These are phyloP conservation scores for Mollisia scopiformis DNA, from an alignment of 2,329 filamentous ascomycete genomes.

Conservation along the genomic window DNA sequence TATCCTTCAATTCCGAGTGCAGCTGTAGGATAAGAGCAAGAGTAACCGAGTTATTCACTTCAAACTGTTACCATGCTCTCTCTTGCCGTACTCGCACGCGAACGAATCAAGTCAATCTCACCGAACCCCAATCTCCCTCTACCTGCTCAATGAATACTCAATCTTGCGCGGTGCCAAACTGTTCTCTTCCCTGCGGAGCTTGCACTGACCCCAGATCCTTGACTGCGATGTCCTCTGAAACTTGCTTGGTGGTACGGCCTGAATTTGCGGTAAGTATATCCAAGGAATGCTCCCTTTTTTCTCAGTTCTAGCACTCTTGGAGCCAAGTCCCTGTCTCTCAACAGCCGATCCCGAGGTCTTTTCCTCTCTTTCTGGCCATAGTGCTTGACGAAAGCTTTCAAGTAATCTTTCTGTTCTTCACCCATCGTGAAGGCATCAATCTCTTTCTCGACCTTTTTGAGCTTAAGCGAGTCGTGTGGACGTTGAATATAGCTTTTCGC, in stretches of 20 bases:
- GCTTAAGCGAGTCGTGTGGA: constrained; percentile 33
- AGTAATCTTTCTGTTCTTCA: constrained; percentile 38
- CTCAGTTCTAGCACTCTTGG: constrained; percentile 75
- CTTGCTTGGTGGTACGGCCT: constrained; percentile 16
- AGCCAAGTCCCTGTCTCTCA: constrained; percentile 72
- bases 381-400: constrained; percentile 37
- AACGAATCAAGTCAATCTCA: not conserved
- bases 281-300: constrained; percentile 82
- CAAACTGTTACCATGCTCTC: constrained; percentile 22
- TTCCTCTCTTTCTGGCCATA: constrained; percentile 66
- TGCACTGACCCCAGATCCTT: constrained; percentile 11
- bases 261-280: constrained; percentile 79
- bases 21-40: not conserved
- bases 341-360: constrained; percentile 79
- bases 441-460: constrained; percentile 37
- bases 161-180: constrained; percentile 34
- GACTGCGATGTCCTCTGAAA: constrained; percentile 9
- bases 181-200: constrained; percentile 21
- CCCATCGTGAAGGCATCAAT: constrained; percentile 36
- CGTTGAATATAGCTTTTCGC: constrained; percentile 34
- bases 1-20: not conserved
- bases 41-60: constrained; percentile 27
- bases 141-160: constrained; percentile 33
- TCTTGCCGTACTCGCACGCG: not conserved
- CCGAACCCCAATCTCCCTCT: not conserved